A percentile compares a stretch with the other conserved stretches of the same genome.
Evolutionary conservation across 169 alveolate species (phyloP).

Genomic region (Plasmodium falciparum): DNA sequence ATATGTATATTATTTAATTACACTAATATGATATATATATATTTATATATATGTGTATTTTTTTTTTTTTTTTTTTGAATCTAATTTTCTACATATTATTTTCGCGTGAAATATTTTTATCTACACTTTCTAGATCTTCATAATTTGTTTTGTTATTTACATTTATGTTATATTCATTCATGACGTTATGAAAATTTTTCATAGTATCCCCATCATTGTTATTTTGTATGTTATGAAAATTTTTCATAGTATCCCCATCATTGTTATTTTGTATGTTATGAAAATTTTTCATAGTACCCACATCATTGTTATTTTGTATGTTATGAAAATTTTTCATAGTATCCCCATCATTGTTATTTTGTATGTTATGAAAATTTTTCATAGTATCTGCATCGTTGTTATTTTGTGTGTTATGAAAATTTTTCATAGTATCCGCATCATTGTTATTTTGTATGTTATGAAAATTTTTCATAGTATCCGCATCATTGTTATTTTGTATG

Average conservation of each 20-base stretch:
- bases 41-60: neutral
- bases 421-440: no score
- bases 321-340: slow-evolving; percentile 12
- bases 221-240: neutral
- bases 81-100: slow-evolving; percentile 13
- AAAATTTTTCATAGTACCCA: slow-evolving; percentile 7
- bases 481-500: slow-evolving; percentile 12
- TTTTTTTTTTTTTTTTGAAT: slow-evolving; percentile 7
- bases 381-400: no score
- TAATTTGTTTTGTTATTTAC: slow-evolving; percentile 1
- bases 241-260: slow-evolving; percentile 13
- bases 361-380: no score
- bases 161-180: slow-evolving; percentile 30
- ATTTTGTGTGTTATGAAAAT: no score
- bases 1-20: neutral
- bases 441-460: no score
- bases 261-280: neutral
- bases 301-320: neutral
- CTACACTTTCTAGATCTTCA: neutral
- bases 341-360: neutral
- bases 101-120: slow-evolving; percentile 9
- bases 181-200: slow-evolving; percentile 5
- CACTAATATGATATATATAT: neutral
- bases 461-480: no score
- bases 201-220: slow-evolving; percentile 6